Conservation (phyloP, 2,329 filamentous ascomycete genomes). For the Ophiostoma himal-ulmi region DNA sequence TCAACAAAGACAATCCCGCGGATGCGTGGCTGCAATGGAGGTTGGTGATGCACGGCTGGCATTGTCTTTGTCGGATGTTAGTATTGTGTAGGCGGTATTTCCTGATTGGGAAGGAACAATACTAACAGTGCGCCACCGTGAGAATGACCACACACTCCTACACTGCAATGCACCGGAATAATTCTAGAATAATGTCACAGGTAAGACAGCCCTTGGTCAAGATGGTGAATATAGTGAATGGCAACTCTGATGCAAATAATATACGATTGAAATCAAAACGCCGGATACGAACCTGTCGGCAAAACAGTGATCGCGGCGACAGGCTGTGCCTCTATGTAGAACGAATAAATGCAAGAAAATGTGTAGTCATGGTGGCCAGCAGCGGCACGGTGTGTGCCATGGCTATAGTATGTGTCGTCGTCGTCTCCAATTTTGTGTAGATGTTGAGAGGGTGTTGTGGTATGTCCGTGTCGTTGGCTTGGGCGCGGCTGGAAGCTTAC, state of each 20-base stretch:
- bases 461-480: not conserved
- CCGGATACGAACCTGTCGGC: constrained; percentile 5
- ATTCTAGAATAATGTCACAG: not conserved
- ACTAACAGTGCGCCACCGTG: constrained; percentile 1
- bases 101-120: constrained; percentile 19
- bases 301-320: constrained; percentile 5
- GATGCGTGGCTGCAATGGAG: not conserved
- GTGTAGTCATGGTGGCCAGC: not conserved
- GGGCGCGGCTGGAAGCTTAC: constrained; percentile 7
- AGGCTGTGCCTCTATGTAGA: constrained; percentile 1
- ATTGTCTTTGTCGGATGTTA: constrained; percentile 19
- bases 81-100: constrained; percentile 19
- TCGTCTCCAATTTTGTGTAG: not conserved
- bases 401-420: not conserved
- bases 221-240: not conserved
- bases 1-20: not conserved
- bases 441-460: not conserved
- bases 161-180: not conserved
- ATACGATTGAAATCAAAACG: not conserved
- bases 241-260: not conserved
- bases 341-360: not conserved
- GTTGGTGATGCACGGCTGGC: constrained; percentile 4
- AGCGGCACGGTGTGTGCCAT: not conserved
- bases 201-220: not conserved
- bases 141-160: not conserved